These are phyloP conservation scores for Phaeosphaeria sp. DNA, from an alignment of 2,329 filamentous ascomycete species.

Conservation along the genomic window DNA sequence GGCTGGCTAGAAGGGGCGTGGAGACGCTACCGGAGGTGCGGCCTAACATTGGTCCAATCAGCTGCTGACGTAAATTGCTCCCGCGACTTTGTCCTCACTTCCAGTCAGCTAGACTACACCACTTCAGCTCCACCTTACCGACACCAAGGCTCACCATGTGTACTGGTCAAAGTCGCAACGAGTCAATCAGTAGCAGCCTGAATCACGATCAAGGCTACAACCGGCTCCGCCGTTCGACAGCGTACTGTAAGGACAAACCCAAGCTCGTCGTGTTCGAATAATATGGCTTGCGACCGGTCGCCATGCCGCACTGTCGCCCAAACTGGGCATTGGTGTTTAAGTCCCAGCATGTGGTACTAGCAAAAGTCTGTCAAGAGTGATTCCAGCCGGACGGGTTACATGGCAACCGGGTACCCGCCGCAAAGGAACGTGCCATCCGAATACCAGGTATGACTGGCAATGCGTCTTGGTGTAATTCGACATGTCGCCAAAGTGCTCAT, in stretches of 20 bases:
- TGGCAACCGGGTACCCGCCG: constrained; percentile 1
- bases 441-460: constrained; percentile 6
- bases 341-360: not conserved
- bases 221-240: not conserved
- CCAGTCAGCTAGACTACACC: not conserved
- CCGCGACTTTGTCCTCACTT: not conserved
- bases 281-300: not conserved
- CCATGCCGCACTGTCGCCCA: not conserved
- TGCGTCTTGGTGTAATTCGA: not conserved
- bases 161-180: not conserved
- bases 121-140: not conserved
- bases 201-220: not conserved
- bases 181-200: not conserved
- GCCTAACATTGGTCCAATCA: not conserved
- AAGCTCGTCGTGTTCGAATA: not conserved
- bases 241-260: not conserved
- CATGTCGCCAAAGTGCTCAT: not conserved
- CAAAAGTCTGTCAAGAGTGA: not conserved
- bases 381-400: constrained; percentile 1
- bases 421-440: constrained; percentile 8
- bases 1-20: not conserved
- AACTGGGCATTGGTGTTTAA: not conserved
- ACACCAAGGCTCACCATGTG: not conserved
- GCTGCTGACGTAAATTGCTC: not conserved
- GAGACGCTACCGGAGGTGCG: not conserved